Evolutionary conservation across 805 yeast genomes (phyloP).

Genomic region (Ogataea siamensis): DNA sequence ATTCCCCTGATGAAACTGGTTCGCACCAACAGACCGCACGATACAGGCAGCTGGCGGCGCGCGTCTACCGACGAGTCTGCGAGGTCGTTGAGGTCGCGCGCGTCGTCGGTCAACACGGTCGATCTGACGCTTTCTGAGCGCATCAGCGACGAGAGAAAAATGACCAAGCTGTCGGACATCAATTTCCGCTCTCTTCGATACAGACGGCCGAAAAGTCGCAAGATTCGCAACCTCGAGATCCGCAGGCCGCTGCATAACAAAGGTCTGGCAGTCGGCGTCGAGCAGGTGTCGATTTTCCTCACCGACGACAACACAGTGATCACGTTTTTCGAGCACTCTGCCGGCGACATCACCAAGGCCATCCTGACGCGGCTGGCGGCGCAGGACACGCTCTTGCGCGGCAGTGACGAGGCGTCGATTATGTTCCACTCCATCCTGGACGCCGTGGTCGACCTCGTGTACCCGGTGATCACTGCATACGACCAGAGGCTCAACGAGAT

Average conservation of each 20-base stretch:
- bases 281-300: slow-evolving; percentile 53
- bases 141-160: slow-evolving; percentile 27
- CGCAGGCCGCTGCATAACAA: slow-evolving; percentile 44
- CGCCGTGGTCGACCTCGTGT: slow-evolving; percentile 50
- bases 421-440: slow-evolving; percentile 55
- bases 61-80: slow-evolving; percentile 1
- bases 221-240: slow-evolving; percentile 35
- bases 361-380: slow-evolving; percentile 46
- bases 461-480: slow-evolving; percentile 54
- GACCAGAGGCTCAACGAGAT: slow-evolving; percentile 45
- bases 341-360: slow-evolving; percentile 51
- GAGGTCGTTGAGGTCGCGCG: slow-evolving; percentile 7
- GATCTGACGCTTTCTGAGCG: slow-evolving; percentile 19
- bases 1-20: slow-evolving; percentile 51
- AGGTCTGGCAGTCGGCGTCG: slow-evolving; percentile 48
- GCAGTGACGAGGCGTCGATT: slow-evolving; percentile 50
- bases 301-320: slow-evolving; percentile 45
- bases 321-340: slow-evolving; percentile 57
- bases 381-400: slow-evolving; percentile 46
- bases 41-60: neutral
- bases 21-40: slow-evolving; percentile 22
- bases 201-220: slow-evolving; percentile 17
- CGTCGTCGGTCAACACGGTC: slow-evolving; percentile 6
- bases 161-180: slow-evolving; percentile 36
- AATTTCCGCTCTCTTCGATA: slow-evolving; percentile 20